Base-by-base conservation (phyloP, 768 basidiomycete species). In the Punctularia strigosozonata region DNA sequence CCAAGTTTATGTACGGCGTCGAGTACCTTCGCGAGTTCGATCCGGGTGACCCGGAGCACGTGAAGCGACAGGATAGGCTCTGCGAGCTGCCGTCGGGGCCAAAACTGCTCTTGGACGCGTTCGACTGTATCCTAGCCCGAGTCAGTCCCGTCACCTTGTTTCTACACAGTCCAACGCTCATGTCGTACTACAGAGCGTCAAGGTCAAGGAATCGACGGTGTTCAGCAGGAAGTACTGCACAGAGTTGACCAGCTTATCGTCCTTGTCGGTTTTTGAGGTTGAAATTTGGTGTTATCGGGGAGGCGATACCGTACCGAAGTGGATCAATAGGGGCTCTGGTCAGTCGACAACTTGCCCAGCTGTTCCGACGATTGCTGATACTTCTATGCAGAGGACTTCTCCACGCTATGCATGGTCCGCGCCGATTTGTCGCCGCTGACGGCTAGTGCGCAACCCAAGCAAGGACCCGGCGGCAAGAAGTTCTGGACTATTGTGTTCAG, bases 401-500 rank as follows among this genome's bases (percentile, higher is more conserved):
- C 81, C 2, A 87, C 82, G 0, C 58, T 87, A 3, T 87, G 82
- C 52, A 69, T 81, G 24, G 83, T 87, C 15, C 77, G 79, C 12
- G 83, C 83, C 13, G 83, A 87, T 51, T 51, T 85, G 43, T 86
- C 83, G 0, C 73, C 77, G 7, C 60, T 87, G 37, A 76, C 71
- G 31, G 70, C 76, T 15, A 84, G 80, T 46, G 82, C 83, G 1
- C 71, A 75, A 46, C 61, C 83, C 1, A 85, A 83, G 51, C 53
- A 59, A 4, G 75, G 80, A 1, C 72, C 57, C 47, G 70, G 67
- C 33, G 77, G 80, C 37, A 81, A 76, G 60, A 75, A 68, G 8
- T 86, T 84, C 46, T 87, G 81, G 81, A 85, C 77, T 12, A 84
- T 87, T 43, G 77, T 87, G 14, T 87, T 87, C 56, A 80, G 78